Conservation (phyloP, 163 green algal species). For the Chloromonas sp. region DNA sequence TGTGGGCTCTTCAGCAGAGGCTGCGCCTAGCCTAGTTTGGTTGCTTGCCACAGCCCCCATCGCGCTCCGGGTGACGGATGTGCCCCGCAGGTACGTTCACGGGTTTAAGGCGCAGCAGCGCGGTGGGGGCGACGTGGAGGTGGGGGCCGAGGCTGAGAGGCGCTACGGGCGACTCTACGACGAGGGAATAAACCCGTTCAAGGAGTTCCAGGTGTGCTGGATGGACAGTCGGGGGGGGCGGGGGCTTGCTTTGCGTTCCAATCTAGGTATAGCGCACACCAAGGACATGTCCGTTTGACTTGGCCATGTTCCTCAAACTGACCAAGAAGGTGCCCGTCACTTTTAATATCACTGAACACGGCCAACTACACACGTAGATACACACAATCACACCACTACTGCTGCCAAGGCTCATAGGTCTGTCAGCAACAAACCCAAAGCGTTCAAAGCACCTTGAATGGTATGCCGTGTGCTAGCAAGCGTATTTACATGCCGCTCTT, state of each 20-base stretch:
- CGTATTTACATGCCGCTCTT: too few relatives aligned
- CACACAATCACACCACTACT: too few relatives aligned
- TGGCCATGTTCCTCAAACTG: neutral
- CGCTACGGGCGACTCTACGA: conserved; percentile 75
- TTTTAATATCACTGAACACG: neutral
- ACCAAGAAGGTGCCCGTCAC: neutral
- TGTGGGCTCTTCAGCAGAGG: neutral
- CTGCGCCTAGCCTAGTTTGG: neutral
- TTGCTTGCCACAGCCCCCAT: too few relatives aligned
- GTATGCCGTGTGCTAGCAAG: too few relatives aligned
- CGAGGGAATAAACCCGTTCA: conserved; percentile 77
- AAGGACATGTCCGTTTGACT: too few relatives aligned
- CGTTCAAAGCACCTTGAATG: too few relatives aligned
- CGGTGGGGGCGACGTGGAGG: conserved; percentile 28
- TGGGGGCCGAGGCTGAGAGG: conserved; percentile 51
- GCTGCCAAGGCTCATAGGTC: too few relatives aligned
- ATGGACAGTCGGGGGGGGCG: neutral
- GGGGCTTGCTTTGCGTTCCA: neutral
- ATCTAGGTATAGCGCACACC: neutral
- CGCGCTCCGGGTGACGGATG: too few relatives aligned
- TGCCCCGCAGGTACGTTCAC: conserved; percentile 37
- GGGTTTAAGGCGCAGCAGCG: conserved; percentile 16
- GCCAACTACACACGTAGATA: neutral
- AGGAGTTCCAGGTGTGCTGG: conserved; percentile 66
- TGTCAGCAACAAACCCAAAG: too few relatives aligned